Evolutionary conservation across 495 filamentous ascomycete species (phyloP), one percentile per base, ranked within the genome.

Genomic region (Pyrenula massariospora): DNA sequence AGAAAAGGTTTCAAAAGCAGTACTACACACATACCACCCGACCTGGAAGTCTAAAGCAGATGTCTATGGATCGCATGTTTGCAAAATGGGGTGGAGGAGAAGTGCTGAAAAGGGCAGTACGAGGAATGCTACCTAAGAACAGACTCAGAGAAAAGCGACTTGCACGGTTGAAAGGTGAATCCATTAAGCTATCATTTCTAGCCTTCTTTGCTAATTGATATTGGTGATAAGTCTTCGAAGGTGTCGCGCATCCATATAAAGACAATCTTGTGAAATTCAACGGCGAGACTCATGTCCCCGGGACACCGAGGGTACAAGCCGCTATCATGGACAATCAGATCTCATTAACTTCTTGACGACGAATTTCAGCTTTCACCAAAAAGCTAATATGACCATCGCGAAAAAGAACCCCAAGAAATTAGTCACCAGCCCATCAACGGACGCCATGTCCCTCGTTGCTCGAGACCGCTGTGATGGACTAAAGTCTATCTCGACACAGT

Each of bases 41-140:
- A 3, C 93, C 93, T 2, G 93, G 93, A 57, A 86, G 82, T 61
- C 73, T 98, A 63, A 85, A 85, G 74, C 79, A 81, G 68, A 86
- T 97, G 70, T 93, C 85, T 31, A 96, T 98, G 94, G 91, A 96
- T 68, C 78, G 80, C 59, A 84, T 98, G 81, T 90, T 96, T 75
- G 84, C 76, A 60, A 96, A 96, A 79, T 86, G 86, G 77, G 93
- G 93, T 57, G 93, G 93, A 60, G 89, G 86, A 42, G 93, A 98
- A 82, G 87, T 97, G 54, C 70, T 98, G 69, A 79, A 90, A 59
- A 87, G 87, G 70, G 93, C 93, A 11, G 93, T 98, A 22, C 84
- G 84, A 67, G 93, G 93, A 55, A 98, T 98, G 93, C 70, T 98
- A 73, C 93, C 93, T 52, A 98, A 97, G 86, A 98, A 98, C 72